Conservation (phyloP, 768 basidiomycete species). For the Auricularia sp. region DNA sequence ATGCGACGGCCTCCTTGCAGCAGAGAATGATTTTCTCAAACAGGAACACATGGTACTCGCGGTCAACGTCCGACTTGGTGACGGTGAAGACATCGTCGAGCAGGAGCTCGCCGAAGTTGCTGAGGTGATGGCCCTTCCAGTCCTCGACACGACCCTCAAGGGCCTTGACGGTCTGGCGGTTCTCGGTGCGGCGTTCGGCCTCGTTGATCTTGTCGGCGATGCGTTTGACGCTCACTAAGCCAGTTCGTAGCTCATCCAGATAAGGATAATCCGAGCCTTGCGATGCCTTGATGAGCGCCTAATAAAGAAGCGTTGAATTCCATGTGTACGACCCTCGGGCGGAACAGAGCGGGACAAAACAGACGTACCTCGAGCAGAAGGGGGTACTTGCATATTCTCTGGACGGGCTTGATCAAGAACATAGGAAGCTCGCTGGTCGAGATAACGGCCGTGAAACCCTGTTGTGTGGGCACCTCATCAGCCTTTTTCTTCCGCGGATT, state of each 20-base stretch:
- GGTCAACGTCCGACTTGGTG: conserved; percentile 90
- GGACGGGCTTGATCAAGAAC: conserved; percentile 97
- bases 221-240: conserved; percentile 79
- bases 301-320: conserved; percentile 3
- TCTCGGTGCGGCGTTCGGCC: conserved; percentile 84
- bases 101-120: conserved; percentile 87
- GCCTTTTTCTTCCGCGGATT: not conserved
- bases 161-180: conserved; percentile 80
- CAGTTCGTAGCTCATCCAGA: conserved; percentile 73
- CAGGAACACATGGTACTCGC: conserved; percentile 97
- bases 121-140: conserved; percentile 97
- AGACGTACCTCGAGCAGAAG: conserved; percentile 69
- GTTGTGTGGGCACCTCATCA: not conserved
- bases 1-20: conserved; percentile 79
- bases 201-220: conserved; percentile 96
- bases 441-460: not conserved
- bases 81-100: conserved; percentile 94
- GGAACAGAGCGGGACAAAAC: conserved; percentile 12
- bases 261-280: conserved; percentile 53
- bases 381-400: conserved; percentile 97
- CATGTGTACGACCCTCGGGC: conserved; percentile 2
- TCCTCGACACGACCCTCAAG: conserved; percentile 84
- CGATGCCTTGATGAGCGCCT: conserved; percentile 72
- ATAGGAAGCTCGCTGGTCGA: conserved; percentile 62
- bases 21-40: conserved; percentile 99